These are phyloP conservation scores for Graphilbum fragrans DNA, from an alignment of 2,329 filamentous ascomycete species.

Conservation along the genomic window DNA sequence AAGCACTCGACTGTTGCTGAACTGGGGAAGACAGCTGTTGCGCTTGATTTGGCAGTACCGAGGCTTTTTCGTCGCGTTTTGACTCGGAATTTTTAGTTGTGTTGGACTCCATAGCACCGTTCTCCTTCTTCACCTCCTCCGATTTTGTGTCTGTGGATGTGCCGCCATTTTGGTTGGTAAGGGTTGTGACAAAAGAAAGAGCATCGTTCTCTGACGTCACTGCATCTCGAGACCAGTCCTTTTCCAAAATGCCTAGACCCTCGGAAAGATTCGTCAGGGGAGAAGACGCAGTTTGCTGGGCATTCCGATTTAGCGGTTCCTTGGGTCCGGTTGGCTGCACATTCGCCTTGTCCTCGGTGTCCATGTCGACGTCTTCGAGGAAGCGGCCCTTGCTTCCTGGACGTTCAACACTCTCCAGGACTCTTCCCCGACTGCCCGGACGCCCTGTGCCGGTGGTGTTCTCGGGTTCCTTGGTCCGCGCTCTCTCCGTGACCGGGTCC, in stretches of 20 bases:
- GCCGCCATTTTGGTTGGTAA: slow-evolving; percentile 7
- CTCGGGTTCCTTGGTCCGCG: slow-evolving; percentile 3
- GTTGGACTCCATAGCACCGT: no score
- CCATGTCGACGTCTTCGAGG: neutral
- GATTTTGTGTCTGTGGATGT: neutral
- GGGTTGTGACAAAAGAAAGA: slow-evolving; percentile 13
- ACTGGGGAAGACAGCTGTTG: no score
- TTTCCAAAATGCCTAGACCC: slow-evolving; percentile 8
- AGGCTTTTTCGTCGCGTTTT: no score
- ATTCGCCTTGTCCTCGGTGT: neutral
- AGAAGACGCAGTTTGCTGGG: neutral
- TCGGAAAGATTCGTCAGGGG: neutral
- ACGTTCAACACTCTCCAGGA: slow-evolving; percentile 3
- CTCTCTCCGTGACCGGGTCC: no score
- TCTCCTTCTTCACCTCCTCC: no score
- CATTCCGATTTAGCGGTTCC: no score
- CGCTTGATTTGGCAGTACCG: no score
- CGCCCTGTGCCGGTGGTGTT: neutral
- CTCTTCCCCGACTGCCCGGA: slow-evolving; percentile 3
- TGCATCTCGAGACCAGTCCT: slow-evolving; percentile 15
- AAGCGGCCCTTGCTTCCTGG: slow-evolving; percentile 1
- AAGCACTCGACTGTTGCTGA: no score
- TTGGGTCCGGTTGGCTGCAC: no score
- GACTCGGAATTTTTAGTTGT: no score
- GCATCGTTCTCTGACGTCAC: slow-evolving; percentile 15